These are phyloP conservation scores for Calonectria hongkongensis DNA, from an alignment of 2,329 filamentous ascomycete species.

Conservation along the genomic window DNA sequence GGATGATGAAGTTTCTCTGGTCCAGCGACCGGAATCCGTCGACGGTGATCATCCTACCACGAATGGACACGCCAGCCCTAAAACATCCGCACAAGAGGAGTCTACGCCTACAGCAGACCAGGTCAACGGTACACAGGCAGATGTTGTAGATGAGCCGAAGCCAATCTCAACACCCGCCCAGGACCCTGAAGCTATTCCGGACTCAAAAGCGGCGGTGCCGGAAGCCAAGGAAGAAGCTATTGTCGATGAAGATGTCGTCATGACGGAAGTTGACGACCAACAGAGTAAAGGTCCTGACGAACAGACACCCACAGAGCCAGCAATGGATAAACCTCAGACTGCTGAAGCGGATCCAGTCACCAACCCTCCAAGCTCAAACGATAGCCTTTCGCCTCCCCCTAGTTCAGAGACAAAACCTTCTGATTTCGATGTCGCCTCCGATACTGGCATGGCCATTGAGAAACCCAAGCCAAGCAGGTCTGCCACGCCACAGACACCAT, in stretches of 20 bases:
- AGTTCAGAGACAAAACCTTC: slow-evolving; percentile 72
- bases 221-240: background rate
- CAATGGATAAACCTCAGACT: slow-evolving; percentile 58
- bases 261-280: slow-evolving; percentile 51
- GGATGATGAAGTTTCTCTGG: slow-evolving; percentile 60
- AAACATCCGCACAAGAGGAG: slow-evolving; percentile 6
- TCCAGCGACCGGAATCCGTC: slow-evolving; percentile 55
- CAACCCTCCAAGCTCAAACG: slow-evolving; percentile 65
- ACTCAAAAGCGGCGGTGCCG: background rate
- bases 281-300: slow-evolving; percentile 46
- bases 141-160: background rate
- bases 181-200: background rate
- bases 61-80: background rate
- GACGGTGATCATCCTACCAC: slow-evolving; percentile 44
- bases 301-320: slow-evolving; percentile 47
- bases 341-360: slow-evolving; percentile 67
- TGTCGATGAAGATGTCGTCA: slow-evolving; percentile 56
- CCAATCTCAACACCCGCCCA: background rate
- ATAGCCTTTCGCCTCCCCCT: slow-evolving; percentile 67
- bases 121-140: background rate
- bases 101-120: background rate
- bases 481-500: slow-evolving; percentile 55
- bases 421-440: slow-evolving; percentile 66
- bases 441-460: slow-evolving; percentile 59
- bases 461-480: slow-evolving; percentile 58